These are phyloP conservation scores for Phytophthora pini DNA, from an alignment of 352 stramenopile genomes.

Conservation along the genomic window DNA sequence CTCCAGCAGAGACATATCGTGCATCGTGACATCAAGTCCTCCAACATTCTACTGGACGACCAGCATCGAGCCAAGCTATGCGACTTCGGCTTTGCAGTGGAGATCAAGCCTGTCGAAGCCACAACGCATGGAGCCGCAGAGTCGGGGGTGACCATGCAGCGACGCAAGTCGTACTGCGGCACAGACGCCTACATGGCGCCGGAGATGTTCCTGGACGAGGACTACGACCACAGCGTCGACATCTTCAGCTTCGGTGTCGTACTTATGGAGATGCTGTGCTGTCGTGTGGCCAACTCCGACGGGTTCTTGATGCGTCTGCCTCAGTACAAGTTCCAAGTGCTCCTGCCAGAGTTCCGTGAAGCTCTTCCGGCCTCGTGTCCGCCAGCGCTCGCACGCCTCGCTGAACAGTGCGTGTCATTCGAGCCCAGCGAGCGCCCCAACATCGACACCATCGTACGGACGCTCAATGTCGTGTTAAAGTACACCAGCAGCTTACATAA, in stretches of 20 bases:
- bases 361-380: conserved; percentile 72
- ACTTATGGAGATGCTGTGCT: conserved; percentile 90
- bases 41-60: conserved; percentile 86
- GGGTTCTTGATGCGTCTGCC: conserved; percentile 83
- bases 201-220: conserved; percentile 86
- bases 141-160: conserved; percentile 44
- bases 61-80: conserved; percentile 79
- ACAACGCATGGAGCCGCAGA: conserved; percentile 35
- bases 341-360: conserved; percentile 66
- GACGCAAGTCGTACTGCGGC: conserved; percentile 87
- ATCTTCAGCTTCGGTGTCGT: conserved; percentile 88
- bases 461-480: conserved; percentile 53
- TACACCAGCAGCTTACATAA: conserved; percentile 28
- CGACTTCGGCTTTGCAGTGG: conserved; percentile 86
- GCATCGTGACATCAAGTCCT: conserved; percentile 90
- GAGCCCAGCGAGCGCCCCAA: conserved; percentile 71
- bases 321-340: conserved; percentile 83
- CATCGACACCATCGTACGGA: conserved; percentile 50
- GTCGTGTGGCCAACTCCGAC: conserved; percentile 78
- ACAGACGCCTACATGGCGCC: conserved; percentile 89
- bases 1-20: conserved; percentile 91
- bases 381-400: conserved; percentile 57
- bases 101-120: conserved; percentile 51
- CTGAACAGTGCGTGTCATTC: conserved; percentile 79
- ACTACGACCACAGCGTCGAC: conserved; percentile 88